Evolutionary conservation across 768 basidiomycete genomes (phyloP), one percentile per base, ranked within the genome.

Genomic region (Cantharellus anzutake): DNA sequence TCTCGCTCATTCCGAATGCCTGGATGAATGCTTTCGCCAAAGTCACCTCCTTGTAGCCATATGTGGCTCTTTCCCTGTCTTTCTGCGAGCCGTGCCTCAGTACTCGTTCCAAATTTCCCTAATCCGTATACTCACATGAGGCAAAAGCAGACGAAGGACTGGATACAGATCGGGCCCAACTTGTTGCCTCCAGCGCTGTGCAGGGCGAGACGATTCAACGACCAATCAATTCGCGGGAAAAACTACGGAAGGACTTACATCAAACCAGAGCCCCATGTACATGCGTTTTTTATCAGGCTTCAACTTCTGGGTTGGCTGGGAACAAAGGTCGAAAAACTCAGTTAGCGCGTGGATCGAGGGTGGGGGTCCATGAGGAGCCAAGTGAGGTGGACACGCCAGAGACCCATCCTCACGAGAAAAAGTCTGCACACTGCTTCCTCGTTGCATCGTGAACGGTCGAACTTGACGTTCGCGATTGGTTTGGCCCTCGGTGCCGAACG

Each of bases 1-100:
- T 80, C 68, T 72, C 78, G 42, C 84, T 84, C 2, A 99, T 74
- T 1, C 87, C 88, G 41, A 98, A 85, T 2, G 93, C 77, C 62
- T 85, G 83, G 72, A 94, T 89, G 68, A 93, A 96, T 5, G 80
- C 81, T 70, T 92, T 97, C 3, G 92, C 93, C 2, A 99, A 73
- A 67, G 86, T 87, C 72, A 86, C 86, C 73, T 99, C 96, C 69
- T 99, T 99, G 64, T 96, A 70, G 11, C 91, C 88, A 69, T 98
- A 99, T 0, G 92, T 83, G 0, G 88, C 79, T 58, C 96, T 81
- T 63, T 97, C 90, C 41, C 84, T 78, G 68, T 98, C 96, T 79
- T 96, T 88, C 91, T 98, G 69, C 34, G 60, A 11, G n/a, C n/a
- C 51, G 5, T 4, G 35, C 44, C 4, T 2, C 51, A 41, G 11